Percentiles rank a stretch among this genome's conserved stretches.
Evolutionary conservation across 225 moss, liverwort and hornwort genomes (phyloP).

Genomic region (Neckera pumila): DNA sequence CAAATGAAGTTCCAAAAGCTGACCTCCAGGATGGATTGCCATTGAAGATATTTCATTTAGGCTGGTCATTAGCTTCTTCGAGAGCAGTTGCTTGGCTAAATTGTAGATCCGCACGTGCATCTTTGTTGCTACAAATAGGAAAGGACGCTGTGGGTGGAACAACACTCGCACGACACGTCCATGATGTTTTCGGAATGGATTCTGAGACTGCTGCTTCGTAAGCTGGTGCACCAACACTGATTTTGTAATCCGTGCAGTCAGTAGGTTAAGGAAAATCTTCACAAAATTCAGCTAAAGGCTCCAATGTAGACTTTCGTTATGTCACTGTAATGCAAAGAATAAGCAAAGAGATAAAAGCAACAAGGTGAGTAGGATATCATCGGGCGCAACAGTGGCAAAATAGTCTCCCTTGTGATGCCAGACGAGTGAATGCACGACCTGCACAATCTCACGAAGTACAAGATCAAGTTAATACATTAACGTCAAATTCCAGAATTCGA

Average conservation of each 20-base stretch:
- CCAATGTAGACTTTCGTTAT: not conserved
- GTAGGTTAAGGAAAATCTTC: not conserved
- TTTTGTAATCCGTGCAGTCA: constrained; percentile 59
- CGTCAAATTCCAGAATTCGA: not conserved
- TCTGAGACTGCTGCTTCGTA: constrained; percentile 81
- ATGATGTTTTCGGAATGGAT: constrained; percentile 92
- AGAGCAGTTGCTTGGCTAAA: constrained; percentile 72
- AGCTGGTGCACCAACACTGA: constrained; percentile 89
- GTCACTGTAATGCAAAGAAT: not conserved
- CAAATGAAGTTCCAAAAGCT: not conserved
- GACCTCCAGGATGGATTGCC: constrained; percentile 91
- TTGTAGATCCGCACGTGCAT: constrained; percentile 94
- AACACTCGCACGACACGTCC: constrained; percentile 85
- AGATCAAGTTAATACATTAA: not conserved
- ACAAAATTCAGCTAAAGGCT: not conserved
- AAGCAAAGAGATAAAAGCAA: not conserved
- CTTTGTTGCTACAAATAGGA: constrained; percentile 94
- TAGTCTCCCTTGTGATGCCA: constrained; percentile 99
- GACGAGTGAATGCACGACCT: constrained; percentile 63
- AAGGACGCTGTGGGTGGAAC: constrained; percentile 89
- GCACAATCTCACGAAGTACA: not conserved
- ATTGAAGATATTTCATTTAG: constrained; percentile 86
- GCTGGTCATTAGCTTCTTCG: constrained; percentile 86
- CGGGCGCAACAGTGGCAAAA: constrained; percentile 86
- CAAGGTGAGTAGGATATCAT: constrained; percentile 70